These are phyloP conservation scores for Vanrija sp. DNA, from an alignment of 1,284 basidiomycete species.

Conservation along the genomic window DNA sequence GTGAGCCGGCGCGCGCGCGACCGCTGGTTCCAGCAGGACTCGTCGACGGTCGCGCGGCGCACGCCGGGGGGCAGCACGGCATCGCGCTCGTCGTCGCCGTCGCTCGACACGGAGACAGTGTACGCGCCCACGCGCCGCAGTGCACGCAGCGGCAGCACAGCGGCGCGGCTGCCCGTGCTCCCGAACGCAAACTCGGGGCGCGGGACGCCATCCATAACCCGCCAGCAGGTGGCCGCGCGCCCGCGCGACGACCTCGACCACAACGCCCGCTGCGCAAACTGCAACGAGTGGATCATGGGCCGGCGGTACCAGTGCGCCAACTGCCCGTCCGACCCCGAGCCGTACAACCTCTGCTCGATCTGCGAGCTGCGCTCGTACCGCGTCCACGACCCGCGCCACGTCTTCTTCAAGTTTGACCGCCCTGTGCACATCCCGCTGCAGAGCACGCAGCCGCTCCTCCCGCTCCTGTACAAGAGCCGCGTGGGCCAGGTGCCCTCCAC, in stretches of 20 bases:
- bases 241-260: constrained; percentile 41
- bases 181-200: neutral
- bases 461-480: constrained; percentile 63
- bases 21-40: constrained; percentile 72
- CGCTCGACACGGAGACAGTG: constrained; percentile 44
- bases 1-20: constrained; percentile 68
- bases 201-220: neutral
- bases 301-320: constrained; percentile 49
- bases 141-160: neutral
- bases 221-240: neutral
- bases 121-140: constrained; percentile 27
- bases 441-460: constrained; percentile 60
- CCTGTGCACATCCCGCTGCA: constrained; percentile 69
- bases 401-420: constrained; percentile 78
- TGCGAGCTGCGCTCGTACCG: constrained; percentile 74
- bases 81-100: constrained; percentile 39
- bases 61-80: constrained; percentile 2
- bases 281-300: constrained; percentile 47
- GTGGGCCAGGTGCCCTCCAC: constrained; percentile 57
- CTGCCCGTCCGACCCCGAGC: constrained; percentile 44
- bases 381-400: constrained; percentile 73
- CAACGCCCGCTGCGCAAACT: constrained; percentile 36
- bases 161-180: neutral
- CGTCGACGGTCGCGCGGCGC: constrained; percentile 48
- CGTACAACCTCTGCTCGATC: constrained; percentile 59